These are phyloP conservation scores for Corchorus olitorius DNA, from an alignment of 345 rosid species.

Conservation along the genomic window DNA sequence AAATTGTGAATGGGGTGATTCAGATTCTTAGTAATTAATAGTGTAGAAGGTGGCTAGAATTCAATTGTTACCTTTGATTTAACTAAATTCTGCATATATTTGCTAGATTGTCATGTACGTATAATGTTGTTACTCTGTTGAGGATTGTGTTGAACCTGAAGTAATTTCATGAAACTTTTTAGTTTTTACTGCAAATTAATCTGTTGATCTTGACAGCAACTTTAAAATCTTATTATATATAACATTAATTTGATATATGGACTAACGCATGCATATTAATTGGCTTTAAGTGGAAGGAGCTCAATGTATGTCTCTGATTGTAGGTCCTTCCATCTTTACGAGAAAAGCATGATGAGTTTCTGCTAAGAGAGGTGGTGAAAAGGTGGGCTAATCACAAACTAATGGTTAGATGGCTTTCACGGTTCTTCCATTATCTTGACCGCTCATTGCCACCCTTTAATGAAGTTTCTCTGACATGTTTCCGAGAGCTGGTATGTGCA, in stretches of 20 bases:
- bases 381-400: slow-evolving; percentile 56
- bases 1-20: neutral
- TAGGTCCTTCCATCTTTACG: slow-evolving; percentile 46
- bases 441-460: slow-evolving; percentile 44
- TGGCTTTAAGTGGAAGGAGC: too few species aligned
- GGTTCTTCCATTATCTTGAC: slow-evolving; percentile 55
- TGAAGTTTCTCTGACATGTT: slow-evolving; percentile 44
- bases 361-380: slow-evolving; percentile 54
- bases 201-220: too few species aligned
- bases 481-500: slow-evolving; percentile 32
- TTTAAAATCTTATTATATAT: too few species aligned
- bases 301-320: too few species aligned
- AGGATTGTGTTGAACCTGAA: neutral
- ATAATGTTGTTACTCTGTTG: too few species aligned
- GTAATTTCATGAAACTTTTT: too few species aligned
- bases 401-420: slow-evolving; percentile 58
- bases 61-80: neutral
- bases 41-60: neutral
- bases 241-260: too few species aligned
- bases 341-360: slow-evolving; percentile 47
- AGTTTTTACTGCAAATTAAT: too few species aligned
- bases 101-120: too few species aligned
- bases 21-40: neutral
- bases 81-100: neutral
- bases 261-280: too few species aligned